These are phyloP conservation scores for Cylindrotheca closterium DNA, from an alignment of 108 stramenopile genomes.

Conservation along the genomic window DNA sequence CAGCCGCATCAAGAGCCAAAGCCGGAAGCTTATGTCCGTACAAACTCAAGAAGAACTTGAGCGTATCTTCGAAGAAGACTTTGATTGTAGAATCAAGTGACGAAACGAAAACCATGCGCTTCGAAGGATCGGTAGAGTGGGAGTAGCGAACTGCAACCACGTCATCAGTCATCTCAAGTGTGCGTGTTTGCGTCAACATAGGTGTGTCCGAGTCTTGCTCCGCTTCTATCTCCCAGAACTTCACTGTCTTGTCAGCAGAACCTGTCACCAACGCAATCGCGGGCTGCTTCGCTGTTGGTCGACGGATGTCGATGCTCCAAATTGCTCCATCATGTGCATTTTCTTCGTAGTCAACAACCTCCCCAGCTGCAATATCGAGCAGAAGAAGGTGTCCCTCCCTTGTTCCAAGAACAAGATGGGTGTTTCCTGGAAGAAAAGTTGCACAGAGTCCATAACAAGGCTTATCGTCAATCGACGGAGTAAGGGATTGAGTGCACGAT, in stretches of 20 bases:
- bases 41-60: conserved; percentile 96
- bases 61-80: conserved; percentile 97
- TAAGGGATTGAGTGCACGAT: conserved; percentile 81
- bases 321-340: conserved; percentile 89
- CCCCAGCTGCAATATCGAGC: conserved; percentile 84
- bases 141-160: conserved; percentile 92
- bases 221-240: conserved; percentile 93
- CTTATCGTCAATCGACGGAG: conserved; percentile 28
- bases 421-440: conserved; percentile 92
- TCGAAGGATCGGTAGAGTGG: conserved; percentile 64
- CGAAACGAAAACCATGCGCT: conserved; percentile 80
- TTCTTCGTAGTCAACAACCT: conserved; percentile 64
- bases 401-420: conserved; percentile 82
- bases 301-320: conserved; percentile 81
- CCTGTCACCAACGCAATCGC: conserved; percentile 79
- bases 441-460: conserved; percentile 88
- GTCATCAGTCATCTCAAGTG: conserved; percentile 93
- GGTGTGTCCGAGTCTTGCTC: conserved; percentile 47
- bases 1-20: conserved; percentile 89
- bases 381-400: conserved; percentile 81
- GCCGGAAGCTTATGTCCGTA: conserved; percentile 99
- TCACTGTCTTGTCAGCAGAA: conserved; percentile 92
- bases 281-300: conserved; percentile 47
- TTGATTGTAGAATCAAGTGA: conserved; percentile 94
- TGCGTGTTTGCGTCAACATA: conserved; percentile 86